Base-by-base conservation (phyloP, 1,284 basidiomycete species). In the Marasmius oreades region DNA sequence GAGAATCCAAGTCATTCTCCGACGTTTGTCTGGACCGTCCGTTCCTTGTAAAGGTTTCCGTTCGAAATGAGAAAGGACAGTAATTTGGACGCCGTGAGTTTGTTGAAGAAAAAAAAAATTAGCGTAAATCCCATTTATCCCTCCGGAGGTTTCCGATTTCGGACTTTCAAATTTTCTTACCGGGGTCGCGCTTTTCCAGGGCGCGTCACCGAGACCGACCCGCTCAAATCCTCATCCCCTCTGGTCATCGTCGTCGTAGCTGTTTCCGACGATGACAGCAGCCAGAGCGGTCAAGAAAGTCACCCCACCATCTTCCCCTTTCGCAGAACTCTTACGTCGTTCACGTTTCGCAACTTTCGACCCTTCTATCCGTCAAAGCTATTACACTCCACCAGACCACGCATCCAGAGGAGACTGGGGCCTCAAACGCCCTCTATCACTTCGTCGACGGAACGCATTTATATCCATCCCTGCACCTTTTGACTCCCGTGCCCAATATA, bases 11-110 rank as follows among this genome's bases (percentile, higher is more conserved):
- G 63, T 76, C 63, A 46, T 53, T 91, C 86, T 91, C 67, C 86
- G 86, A 89, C 89, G 81, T 78, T 86, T 91, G 89, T 92, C 90
- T 92, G 89, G 89, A 86, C 89, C 80, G 72, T 84, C 83, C 78
- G 77, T 82, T 80, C 85, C 73, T 82, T 65, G 64, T n/a, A 67
- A 64, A 65, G 60, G 61, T 61, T 54, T 61, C 45, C 55, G 39
- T 26, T 37, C 58, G 67, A 72, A 72, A 70, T 67, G 73, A 77
- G 80, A 81, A 81, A 63, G 75, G 80, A 88, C 74, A 83, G 89
- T 81, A 91, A 91, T 90, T 90, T 86, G 80, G 70, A 86, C 87
- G 85, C 71, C 77, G 75, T 42, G 51, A 43, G 69, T 69, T 66
- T 67, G 70, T 65, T 60, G 39, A 39, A 28, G 18, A 12, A 52